phyloP scores from a whole-genome alignment of 805 yeast genomes.

The Barnettozyma californica region DNA sequence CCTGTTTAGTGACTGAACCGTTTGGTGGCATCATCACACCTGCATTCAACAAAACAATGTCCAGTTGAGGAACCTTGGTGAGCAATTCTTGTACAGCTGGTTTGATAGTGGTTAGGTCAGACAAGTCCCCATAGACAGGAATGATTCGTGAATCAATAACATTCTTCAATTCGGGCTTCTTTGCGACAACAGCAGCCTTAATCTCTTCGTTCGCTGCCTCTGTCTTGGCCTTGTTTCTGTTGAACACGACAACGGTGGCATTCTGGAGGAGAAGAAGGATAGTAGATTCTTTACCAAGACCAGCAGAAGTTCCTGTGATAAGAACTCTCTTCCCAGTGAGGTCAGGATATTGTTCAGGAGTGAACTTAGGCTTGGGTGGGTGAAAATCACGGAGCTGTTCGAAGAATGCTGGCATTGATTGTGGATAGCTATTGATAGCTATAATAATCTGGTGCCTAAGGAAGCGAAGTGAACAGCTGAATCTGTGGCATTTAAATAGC shows the following conservation, averaged over 20 bases:
- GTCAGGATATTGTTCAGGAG: constrained; percentile 28
- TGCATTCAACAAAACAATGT: constrained; percentile 39
- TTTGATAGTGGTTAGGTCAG: constrained; percentile 38
- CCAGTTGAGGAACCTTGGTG: constrained; percentile 22
- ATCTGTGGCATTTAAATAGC: no score
- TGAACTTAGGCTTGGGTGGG: constrained; percentile 22
- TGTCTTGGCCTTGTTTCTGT: constrained; percentile 32
- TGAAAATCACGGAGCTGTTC: constrained; percentile 7
- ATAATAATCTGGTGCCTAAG: no score
- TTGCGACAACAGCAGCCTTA: constrained; percentile 18
- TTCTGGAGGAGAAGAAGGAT: constrained; percentile 27
- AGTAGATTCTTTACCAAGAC: constrained; percentile 31
- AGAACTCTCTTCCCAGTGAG: constrained; percentile 21
- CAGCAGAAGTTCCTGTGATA: constrained; percentile 32
- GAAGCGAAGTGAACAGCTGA: no score
- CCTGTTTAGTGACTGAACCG: constrained; percentile 36
- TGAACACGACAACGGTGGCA: constrained; percentile 34
- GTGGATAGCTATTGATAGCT: no score
- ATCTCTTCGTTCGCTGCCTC: constrained; percentile 26
- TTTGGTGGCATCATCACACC: constrained; percentile 38
- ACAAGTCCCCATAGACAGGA: constrained; percentile 28
- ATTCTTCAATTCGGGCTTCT: constrained; percentile 2
- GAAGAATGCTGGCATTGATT: background rate
- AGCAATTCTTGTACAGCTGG: constrained; percentile 30
- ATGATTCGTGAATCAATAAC: constrained; percentile 19